Conservation (phyloP, 1,284 basidiomycete genomes). For the Puccinia coronata region DNA sequence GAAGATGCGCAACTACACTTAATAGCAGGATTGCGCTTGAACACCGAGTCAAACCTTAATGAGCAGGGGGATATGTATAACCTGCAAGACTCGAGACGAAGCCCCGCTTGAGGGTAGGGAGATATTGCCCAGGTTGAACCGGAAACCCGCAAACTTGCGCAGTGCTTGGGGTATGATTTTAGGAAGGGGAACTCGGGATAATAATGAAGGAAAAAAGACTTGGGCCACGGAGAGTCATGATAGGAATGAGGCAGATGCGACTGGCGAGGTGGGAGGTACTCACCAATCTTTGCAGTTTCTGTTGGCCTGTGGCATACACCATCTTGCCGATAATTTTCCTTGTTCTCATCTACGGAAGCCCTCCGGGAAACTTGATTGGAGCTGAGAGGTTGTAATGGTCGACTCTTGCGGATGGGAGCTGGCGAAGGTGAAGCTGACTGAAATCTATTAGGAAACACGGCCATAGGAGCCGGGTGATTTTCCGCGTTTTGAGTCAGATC, state of each 20-base stretch:
- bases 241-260: background rate
- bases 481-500: conserved; percentile 8
- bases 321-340: conserved; percentile 11
- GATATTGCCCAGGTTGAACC: background rate
- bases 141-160: background rate
- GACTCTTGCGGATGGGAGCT: conserved; percentile 27
- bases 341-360: conserved; percentile 6
- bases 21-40: background rate
- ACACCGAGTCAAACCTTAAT: background rate
- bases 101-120: background rate
- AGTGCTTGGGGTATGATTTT: background rate
- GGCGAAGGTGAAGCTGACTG: conserved; percentile 33
- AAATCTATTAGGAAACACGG: background rate
- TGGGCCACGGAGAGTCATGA: background rate
- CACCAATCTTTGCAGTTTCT: conserved; percentile 4
- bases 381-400: conserved; percentile 27
- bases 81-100: conserved; percentile 7
- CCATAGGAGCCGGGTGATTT: background rate
- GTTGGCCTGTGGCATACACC: background rate
- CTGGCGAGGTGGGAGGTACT: conserved; percentile 18
- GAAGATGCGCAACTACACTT: background rate
- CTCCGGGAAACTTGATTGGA: conserved; percentile 25
- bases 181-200: background rate
- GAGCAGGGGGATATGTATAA: conserved; percentile 9
- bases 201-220: background rate